phyloP scores from a whole-genome alignment of 495 filamentous ascomycete genomes.

The Penicillium tannophilum region DNA sequence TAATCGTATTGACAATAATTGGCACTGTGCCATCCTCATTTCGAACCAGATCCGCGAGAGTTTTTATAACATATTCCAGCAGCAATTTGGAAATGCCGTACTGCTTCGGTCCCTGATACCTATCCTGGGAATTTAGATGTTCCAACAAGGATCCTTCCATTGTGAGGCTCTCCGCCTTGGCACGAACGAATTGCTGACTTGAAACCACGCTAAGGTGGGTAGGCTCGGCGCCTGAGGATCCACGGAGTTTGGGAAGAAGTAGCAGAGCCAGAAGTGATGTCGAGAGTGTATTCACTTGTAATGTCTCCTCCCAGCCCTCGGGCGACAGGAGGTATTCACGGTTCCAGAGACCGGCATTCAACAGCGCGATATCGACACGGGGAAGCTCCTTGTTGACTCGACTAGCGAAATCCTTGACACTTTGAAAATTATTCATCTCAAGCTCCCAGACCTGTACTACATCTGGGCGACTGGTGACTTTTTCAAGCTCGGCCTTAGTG shows the following conservation, averaged over 20 bases:
- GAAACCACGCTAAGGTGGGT: constrained; percentile 44
- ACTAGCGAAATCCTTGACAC: constrained; percentile 49
- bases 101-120: constrained; percentile 39
- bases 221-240: constrained; percentile 26
- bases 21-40: constrained; percentile 39
- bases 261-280: constrained; percentile 57
- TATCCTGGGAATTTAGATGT: constrained; percentile 32
- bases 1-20: constrained; percentile 49
- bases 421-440: constrained; percentile 55
- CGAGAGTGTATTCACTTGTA: constrained; percentile 63
- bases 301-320: constrained; percentile 55
- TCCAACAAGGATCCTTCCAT: constrained; percentile 35
- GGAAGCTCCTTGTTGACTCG: constrained; percentile 40
- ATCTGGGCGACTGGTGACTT: constrained; percentile 39
- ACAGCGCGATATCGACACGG: constrained; percentile 43
- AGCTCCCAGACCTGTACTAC: constrained; percentile 56
- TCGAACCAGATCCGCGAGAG: constrained; percentile 33
- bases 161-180: constrained; percentile 35
- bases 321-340: constrained; percentile 33
- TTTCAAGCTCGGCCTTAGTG: constrained; percentile 49
- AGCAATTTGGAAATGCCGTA: constrained; percentile 53
- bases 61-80: constrained; percentile 46
- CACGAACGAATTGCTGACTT: constrained; percentile 44
- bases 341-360: constrained; percentile 51
- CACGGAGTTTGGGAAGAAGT: constrained; percentile 52